These are phyloP conservation scores for Colletotrichum abscissum DNA, from an alignment of 2,329 filamentous ascomycete species.

Conservation along the genomic window DNA sequence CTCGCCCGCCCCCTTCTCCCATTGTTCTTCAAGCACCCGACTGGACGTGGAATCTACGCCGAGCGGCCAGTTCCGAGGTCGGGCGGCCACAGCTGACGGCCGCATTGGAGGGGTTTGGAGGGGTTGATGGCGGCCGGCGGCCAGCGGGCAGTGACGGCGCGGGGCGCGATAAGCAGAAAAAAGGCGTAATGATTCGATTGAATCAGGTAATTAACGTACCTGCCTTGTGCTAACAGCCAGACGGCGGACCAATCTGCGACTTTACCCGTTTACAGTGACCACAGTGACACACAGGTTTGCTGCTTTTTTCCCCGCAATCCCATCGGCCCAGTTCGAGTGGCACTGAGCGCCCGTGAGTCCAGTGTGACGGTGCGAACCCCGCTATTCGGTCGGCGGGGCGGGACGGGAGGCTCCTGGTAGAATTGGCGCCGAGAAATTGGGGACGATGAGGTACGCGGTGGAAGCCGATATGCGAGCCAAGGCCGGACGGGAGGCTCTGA, in stretches of 20 bases:
- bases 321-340: not conserved
- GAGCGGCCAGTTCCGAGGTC: constrained; percentile 48
- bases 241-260: constrained; percentile 16
- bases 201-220: constrained; percentile 10
- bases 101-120: not conserved
- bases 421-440: not conserved
- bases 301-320: not conserved
- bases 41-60: constrained; percentile 22
- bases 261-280: not conserved
- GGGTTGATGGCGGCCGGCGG: constrained; percentile 25
- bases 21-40: not conserved
- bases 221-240: constrained; percentile 9
- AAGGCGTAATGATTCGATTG: constrained; percentile 25
- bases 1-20: not conserved
- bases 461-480: not conserved
- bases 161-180: constrained; percentile 23
- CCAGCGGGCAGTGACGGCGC: not conserved
- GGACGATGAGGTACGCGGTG: not conserved
- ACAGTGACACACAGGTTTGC: not conserved
- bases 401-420: not conserved
- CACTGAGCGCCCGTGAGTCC: constrained; percentile 9
- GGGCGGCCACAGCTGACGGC: constrained; percentile 33
- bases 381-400: constrained; percentile 6
- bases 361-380: not conserved
- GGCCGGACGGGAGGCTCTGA: constrained; percentile 2